These are phyloP conservation scores for Neobulgaria alba DNA, from an alignment of 2,329 filamentous ascomycete species.

Conservation along the genomic window DNA sequence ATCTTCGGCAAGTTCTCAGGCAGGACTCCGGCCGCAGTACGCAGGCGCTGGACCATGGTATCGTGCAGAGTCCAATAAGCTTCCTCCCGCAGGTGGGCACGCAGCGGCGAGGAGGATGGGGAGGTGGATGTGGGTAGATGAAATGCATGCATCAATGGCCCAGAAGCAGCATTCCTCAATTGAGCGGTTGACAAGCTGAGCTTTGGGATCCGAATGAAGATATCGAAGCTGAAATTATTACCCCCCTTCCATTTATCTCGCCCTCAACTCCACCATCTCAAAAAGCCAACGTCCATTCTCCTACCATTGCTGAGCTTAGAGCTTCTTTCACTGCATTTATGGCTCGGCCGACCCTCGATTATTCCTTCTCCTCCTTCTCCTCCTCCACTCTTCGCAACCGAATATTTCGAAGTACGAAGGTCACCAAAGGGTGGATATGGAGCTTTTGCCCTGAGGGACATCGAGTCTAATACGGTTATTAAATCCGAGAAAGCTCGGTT, in stretches of 20 bases:
- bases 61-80: conserved; percentile 4
- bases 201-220: neutral
- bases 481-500: conserved; percentile 23
- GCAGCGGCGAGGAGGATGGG: too few species aligned
- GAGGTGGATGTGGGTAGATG: too few species aligned
- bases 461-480: conserved; percentile 18
- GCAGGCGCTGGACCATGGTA: conserved; percentile 12
- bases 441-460: conserved; percentile 24
- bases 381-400: conserved; percentile 13
- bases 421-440: conserved; percentile 25
- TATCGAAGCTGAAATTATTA: neutral
- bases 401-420: conserved; percentile 22
- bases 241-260: neutral
- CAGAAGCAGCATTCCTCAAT: too few species aligned
- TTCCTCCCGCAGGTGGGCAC: conserved; percentile 2
- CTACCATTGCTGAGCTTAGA: neutral
- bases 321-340: neutral
- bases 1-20: conserved; percentile 13
- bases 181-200: neutral
- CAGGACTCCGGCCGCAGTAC: conserved; percentile 14
- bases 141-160: too few species aligned
- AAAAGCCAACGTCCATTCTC: neutral
- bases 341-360: neutral
- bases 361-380: neutral
- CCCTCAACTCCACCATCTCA: neutral